phyloP scores from a whole-genome alignment of 139 green algal genomes.

The Diplosphaera chodatii region DNA sequence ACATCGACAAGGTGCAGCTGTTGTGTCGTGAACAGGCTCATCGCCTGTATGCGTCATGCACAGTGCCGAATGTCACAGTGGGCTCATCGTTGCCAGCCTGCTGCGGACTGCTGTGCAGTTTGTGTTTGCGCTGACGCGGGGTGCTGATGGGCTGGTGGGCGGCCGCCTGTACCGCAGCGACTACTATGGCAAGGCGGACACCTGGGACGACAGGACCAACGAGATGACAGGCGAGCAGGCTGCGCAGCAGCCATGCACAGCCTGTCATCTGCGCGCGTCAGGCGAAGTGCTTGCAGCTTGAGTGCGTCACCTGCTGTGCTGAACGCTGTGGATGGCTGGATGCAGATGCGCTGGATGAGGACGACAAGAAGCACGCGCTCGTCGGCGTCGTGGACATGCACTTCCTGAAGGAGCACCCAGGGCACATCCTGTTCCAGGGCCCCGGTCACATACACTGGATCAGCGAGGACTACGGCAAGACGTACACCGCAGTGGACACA shows the following conservation, averaged over 20 bases:
- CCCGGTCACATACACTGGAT: conserved; percentile 30
- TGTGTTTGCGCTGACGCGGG: conserved; percentile 38
- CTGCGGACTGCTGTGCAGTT: conserved; percentile 19
- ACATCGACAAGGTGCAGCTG: conserved; percentile 14
- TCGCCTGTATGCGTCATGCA: too few relatives aligned
- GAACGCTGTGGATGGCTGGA: neutral
- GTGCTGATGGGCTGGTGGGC: conserved; percentile 18
- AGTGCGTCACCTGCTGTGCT: too few relatives aligned
- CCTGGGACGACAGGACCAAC: conserved; percentile 29
- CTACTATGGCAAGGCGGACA: conserved; percentile 18
- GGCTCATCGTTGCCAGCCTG: too few relatives aligned
- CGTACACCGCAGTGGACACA: conserved; percentile 19
- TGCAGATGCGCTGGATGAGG: neutral
- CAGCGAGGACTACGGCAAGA: conserved; percentile 30
- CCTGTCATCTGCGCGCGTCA: neutral
- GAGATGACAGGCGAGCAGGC: conserved; percentile 15
- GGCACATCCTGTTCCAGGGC: conserved; percentile 37
- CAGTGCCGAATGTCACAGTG: too few relatives aligned
- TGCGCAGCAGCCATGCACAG: neutral
- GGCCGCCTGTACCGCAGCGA: conserved; percentile 40
- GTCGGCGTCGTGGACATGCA: conserved; percentile 30
- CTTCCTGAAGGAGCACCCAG: conserved; percentile 17
- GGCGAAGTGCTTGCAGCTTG: too few relatives aligned
- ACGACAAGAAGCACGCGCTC: neutral
- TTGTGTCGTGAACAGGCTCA: too few relatives aligned